Evolutionary conservation across 768 basidiomycete genomes (phyloP).

Genomic region (Fomitopsis pulvina): DNA sequence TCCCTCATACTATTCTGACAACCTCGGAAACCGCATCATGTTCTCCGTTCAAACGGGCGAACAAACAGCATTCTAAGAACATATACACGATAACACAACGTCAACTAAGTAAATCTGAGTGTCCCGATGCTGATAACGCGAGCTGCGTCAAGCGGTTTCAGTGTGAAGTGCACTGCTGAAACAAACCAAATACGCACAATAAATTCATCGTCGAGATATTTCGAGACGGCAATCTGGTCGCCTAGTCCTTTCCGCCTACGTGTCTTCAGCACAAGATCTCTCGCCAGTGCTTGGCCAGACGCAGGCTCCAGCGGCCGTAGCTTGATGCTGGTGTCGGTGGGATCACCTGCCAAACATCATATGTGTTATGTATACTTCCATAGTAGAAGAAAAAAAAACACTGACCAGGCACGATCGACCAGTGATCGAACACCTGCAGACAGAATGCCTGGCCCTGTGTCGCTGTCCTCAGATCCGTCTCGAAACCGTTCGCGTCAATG

Average conservation of each 20-base stretch:
- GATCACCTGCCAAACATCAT: slow-evolving; percentile 62
- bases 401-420: slow-evolving; percentile 95
- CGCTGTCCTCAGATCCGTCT: slow-evolving; percentile 94
- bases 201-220: slow-evolving; percentile 97
- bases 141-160: slow-evolving; percentile 45
- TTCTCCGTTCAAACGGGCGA: background rate
- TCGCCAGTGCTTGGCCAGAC: slow-evolving; percentile 88
- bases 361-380: background rate
- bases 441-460: slow-evolving; percentile 99
- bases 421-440: slow-evolving; percentile 95
- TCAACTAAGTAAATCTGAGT: slow-evolving; percentile 82
- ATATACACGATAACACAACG: slow-evolving; percentile 15
- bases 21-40: background rate
- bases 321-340: slow-evolving; percentile 95
- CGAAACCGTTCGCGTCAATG: slow-evolving; percentile 97
- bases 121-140: slow-evolving; percentile 92
- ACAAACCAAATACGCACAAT: slow-evolving; percentile 47
- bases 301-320: slow-evolving; percentile 95
- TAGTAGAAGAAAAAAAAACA: slow-evolving; percentile 8
- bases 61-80: slow-evolving; percentile 15
- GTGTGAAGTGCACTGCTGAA: background rate
- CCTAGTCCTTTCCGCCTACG: slow-evolving; percentile 93
- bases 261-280: slow-evolving; percentile 95
- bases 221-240: slow-evolving; percentile 95
- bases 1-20: background rate